Percentiles rank a stretch among this genome's conserved stretches.
Conservation (phyloP, 2,329 filamentous ascomycete genomes). For the Pseudonectria buxi region DNA sequence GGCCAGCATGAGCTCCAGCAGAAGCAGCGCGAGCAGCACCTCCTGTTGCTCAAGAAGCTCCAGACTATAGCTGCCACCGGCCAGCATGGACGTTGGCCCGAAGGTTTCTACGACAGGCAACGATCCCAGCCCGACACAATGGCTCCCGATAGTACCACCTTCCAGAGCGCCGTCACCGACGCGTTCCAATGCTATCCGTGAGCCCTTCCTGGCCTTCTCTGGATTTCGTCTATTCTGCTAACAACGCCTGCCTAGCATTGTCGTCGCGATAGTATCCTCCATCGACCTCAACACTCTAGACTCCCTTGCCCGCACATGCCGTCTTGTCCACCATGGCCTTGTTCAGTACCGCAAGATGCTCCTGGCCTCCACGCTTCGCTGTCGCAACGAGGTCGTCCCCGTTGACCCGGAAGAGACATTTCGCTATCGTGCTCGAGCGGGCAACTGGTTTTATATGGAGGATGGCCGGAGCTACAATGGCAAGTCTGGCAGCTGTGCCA, state of each 20-base stretch:
- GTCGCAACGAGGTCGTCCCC: constrained; percentile 60
- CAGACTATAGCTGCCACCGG: constrained; percentile 17
- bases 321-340: constrained; percentile 68
- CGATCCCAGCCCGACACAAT: constrained; percentile 14
- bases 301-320: constrained; percentile 74
- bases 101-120: constrained; percentile 18
- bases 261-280: constrained; percentile 64
- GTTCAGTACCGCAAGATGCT: constrained; percentile 72
- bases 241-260: constrained; percentile 51
- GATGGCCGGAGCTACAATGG: constrained; percentile 49
- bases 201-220: constrained; percentile 5
- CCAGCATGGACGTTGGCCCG: constrained; percentile 23
- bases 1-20: constrained; percentile 15
- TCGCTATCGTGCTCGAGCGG: constrained; percentile 49
- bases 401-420: constrained; percentile 50
- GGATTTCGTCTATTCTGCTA: constrained; percentile 6
- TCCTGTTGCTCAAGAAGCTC: constrained; percentile 20
- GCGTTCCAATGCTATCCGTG: constrained; percentile 23
- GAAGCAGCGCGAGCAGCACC: constrained; percentile 19
- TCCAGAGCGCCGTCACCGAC: constrained; percentile 18
- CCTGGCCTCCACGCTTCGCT: constrained; percentile 69
- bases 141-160: constrained; percentile 13
- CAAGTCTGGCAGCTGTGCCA: constrained; percentile 72
- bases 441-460: constrained; percentile 55
- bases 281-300: constrained; percentile 86